Percentiles rank a stretch among this genome's conserved stretches.
phyloP scores from a whole-genome alignment of 495 filamentous ascomycete genomes.

The Rusavskia elegans region DNA sequence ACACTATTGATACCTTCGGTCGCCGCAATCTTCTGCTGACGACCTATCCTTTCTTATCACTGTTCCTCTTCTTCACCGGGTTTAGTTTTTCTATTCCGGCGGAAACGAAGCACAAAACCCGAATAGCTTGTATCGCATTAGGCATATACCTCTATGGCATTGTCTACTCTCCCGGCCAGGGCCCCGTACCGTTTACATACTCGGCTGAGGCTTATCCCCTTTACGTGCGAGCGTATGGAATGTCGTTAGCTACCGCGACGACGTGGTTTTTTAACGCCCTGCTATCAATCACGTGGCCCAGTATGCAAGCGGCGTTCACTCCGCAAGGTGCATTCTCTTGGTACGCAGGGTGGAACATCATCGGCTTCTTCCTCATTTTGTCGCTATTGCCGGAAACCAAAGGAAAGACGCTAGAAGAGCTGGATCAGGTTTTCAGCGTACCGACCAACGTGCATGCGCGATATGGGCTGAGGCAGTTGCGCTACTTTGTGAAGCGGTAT shows the following conservation, averaged over 20 bases:
- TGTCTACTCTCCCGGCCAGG: constrained; percentile 66
- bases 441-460: constrained; percentile 24
- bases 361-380: constrained; percentile 22
- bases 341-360: constrained; percentile 35
- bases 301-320: constrained; percentile 33
- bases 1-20: constrained; percentile 74
- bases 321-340: constrained; percentile 45
- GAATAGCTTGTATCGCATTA: constrained; percentile 42
- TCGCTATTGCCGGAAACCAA: constrained; percentile 31
- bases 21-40: constrained; percentile 60
- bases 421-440: constrained; percentile 29
- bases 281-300: constrained; percentile 50
- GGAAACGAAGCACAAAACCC: constrained; percentile 19
- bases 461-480: constrained; percentile 24
- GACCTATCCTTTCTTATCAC: constrained; percentile 51
- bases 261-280: constrained; percentile 58
- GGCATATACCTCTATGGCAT: constrained; percentile 64
- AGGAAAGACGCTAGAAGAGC: constrained; percentile 26
- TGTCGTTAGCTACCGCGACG: constrained; percentile 51
- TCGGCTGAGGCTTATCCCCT: constrained; percentile 68
- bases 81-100: constrained; percentile 63
- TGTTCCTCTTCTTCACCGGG: constrained; percentile 58
- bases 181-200: constrained; percentile 74
- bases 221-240: constrained; percentile 55
- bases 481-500: constrained; percentile 32